These are phyloP conservation scores for Venturia nashicola DNA, from an alignment of 2,329 filamentous ascomycete genomes.

Conservation along the genomic window DNA sequence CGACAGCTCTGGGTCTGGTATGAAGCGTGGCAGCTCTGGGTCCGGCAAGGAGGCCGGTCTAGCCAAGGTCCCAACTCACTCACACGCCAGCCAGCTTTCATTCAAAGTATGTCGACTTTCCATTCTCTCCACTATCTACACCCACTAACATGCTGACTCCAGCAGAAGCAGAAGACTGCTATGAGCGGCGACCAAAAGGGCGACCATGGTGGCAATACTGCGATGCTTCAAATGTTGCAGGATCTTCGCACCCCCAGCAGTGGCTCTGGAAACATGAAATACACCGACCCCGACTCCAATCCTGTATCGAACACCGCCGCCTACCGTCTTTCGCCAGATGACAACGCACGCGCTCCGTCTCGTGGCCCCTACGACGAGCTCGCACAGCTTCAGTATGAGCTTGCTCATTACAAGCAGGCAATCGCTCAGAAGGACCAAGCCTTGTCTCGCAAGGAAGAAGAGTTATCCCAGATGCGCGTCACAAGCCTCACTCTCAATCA, in stretches of 20 bases:
- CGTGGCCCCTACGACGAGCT: neutral
- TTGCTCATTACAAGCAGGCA: slow-evolving; percentile 57
- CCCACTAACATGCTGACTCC: neutral
- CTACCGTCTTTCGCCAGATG: neutral
- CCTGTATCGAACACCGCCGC: neutral
- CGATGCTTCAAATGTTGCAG: slow-evolving; percentile 1
- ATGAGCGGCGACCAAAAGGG: neutral
- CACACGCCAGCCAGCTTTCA: neutral
- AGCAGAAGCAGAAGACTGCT: neutral
- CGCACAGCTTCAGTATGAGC: slow-evolving; percentile 37
- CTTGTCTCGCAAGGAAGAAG: slow-evolving; percentile 59
- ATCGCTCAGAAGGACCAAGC: slow-evolving; percentile 58
- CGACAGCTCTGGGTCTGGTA: neutral
- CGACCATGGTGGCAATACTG: neutral
- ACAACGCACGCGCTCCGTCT: neutral
- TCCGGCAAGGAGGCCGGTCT: neutral
- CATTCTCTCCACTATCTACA: neutral
- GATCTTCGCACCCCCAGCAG: neutral
- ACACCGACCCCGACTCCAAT: neutral
- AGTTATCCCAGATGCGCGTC: slow-evolving; percentile 53
- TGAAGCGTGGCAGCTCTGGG: neutral
- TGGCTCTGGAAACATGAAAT: neutral
- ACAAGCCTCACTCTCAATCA: slow-evolving; percentile 44
- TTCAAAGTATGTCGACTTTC: slow-evolving; percentile 3
- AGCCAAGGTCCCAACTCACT: neutral